Evolutionary conservation across 805 yeast species (phyloP).

Genomic region (Lachancea sp.): DNA sequence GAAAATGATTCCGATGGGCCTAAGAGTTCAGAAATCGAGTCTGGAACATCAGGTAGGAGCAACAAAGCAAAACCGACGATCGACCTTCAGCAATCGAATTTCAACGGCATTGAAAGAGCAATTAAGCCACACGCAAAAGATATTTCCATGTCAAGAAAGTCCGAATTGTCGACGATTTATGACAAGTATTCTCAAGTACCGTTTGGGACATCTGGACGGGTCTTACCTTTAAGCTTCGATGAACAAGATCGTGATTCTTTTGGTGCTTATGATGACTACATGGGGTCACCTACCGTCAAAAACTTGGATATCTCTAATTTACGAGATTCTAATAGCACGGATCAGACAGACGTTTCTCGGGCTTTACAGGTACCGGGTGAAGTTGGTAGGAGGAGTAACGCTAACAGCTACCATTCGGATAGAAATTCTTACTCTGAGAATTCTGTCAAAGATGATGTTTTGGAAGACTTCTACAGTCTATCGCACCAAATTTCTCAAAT

Average conservation of each 20-base stretch:
- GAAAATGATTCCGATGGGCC: not conserved
- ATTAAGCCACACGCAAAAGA: not conserved
- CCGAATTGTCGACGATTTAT: slow-evolving; percentile 19
- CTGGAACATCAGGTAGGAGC: not conserved
- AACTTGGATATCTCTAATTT: slow-evolving; percentile 23
- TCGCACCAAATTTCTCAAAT: slow-evolving; percentile 13
- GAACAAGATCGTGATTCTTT: slow-evolving; percentile 14
- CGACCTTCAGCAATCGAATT: slow-evolving; percentile 13
- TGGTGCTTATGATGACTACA: slow-evolving; percentile 26
- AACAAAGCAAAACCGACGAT: slow-evolving; percentile 8
- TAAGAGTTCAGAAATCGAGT: too few relatives aligned
- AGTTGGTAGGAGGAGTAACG: slow-evolving; percentile 1
- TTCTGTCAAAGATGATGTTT: slow-evolving; percentile 19
- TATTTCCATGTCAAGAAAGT: slow-evolving; percentile 5
- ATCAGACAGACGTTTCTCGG: slow-evolving; percentile 11
- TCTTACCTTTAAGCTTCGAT: not conserved
- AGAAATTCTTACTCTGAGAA: slow-evolving; percentile 18
- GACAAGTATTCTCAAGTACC: slow-evolving; percentile 13
- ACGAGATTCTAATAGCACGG: slow-evolving; percentile 20
- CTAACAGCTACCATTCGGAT: slow-evolving; percentile 4
- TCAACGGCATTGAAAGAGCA: slow-evolving; percentile 6
- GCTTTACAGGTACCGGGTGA: slow-evolving; percentile 1
- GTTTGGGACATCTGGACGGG: slow-evolving; percentile 3
- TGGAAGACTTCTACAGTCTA: slow-evolving; percentile 18
- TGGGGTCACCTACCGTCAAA: slow-evolving; percentile 19